A percentile compares a stretch with the other conserved stretches of the same genome.
phyloP scores from a whole-genome alignment of 2,329 filamentous ascomycete genomes.

The Pestalotiopsis sp. region DNA sequence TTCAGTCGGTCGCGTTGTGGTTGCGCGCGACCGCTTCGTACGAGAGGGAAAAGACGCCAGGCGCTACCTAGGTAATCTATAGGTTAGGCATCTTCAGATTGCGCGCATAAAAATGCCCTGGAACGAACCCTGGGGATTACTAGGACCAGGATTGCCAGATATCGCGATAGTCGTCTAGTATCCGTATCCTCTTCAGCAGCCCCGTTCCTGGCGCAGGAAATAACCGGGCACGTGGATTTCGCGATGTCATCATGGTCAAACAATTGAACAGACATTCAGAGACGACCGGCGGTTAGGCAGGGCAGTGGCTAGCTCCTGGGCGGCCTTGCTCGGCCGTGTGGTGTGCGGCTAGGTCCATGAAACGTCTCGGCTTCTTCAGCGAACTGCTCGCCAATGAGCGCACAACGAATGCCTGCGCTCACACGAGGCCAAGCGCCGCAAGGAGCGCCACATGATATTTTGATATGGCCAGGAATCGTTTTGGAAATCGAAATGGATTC shows the following conservation, averaged over 20 bases:
- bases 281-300: background rate
- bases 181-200: background rate
- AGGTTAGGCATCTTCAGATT: background rate
- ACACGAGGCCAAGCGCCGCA: constrained; percentile 4
- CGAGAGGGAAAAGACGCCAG: background rate
- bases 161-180: background rate
- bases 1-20: background rate
- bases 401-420: background rate
- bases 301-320: background rate
- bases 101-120: background rate
- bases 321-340: background rate
- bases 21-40: background rate
- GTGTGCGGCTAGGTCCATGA: background rate
- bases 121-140: background rate
- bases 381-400: background rate
- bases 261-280: background rate
- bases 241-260: constrained; percentile 1
- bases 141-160: background rate
- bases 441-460: background rate
- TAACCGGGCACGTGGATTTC: background rate
- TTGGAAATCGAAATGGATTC: too few relatives aligned
- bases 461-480: background rate
- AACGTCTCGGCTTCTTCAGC: constrained; percentile 3
- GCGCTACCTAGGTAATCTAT: background rate
- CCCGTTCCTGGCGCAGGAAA: background rate